phyloP scores from a whole-genome alignment of 2,329 filamentous ascomycete species.

The Falciphora oryzae region DNA sequence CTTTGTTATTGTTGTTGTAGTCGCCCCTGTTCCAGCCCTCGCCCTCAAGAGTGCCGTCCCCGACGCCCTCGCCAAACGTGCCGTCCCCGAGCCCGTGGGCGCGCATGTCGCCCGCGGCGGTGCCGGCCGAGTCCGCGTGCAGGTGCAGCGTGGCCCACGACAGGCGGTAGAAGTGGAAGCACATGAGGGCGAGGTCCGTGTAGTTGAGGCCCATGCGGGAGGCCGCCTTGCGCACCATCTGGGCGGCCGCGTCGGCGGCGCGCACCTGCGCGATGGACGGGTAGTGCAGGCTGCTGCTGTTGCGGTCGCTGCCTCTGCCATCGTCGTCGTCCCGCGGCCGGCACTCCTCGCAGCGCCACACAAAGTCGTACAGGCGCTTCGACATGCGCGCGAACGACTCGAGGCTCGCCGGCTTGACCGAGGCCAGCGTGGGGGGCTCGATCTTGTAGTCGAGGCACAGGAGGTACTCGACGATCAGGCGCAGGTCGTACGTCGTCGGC shows the following conservation, averaged over 20 bases:
- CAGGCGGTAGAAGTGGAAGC: constrained; percentile 1
- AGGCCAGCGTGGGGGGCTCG: neutral
- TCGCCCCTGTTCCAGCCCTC: neutral
- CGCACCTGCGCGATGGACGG: neutral
- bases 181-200: constrained; percentile 3
- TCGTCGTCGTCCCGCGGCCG: neutral
- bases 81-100: neutral
- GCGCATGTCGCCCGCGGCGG: neutral
- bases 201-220: neutral
- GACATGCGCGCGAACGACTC: neutral
- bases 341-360: constrained; percentile 3
- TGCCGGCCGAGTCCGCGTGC: neutral
- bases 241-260: neutral
- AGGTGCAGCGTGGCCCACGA: neutral
- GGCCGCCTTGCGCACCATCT: neutral
- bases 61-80: neutral
- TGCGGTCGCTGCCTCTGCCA: too few relatives aligned
- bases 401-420: neutral
- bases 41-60: neutral
- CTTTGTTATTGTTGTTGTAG: neutral
- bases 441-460: constrained; percentile 7
- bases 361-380: constrained; percentile 5
- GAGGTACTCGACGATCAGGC: constrained; percentile 6
- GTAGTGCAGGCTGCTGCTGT: neutral
- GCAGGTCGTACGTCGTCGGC: constrained; percentile 1